Conservation (phyloP, 495 filamentous ascomycete genomes). For the Hypoxylon lienhwacheense region DNA sequence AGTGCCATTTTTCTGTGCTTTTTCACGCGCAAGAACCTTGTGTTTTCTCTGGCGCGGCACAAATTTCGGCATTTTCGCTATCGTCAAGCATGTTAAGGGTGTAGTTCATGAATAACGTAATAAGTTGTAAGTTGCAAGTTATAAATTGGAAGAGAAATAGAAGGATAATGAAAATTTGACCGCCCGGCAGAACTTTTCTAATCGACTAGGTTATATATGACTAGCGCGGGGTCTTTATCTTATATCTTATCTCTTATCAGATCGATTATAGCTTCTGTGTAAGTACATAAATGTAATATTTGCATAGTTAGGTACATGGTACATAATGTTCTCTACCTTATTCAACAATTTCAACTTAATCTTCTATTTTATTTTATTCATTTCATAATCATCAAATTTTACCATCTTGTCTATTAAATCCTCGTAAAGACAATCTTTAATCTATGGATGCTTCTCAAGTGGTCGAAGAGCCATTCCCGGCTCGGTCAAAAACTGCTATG, state of each 20-base stretch:
- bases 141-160: conserved; percentile 11
- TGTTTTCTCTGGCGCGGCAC: conserved; percentile 81
- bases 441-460: conserved; percentile 30
- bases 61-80: conserved; percentile 68
- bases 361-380: too few species aligned
- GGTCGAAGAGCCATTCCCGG: conserved; percentile 68
- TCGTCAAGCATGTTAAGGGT: conserved; percentile 10
- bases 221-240: conserved; percentile 36
- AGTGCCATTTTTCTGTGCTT: conserved; percentile 47
- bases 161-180: conserved; percentile 46
- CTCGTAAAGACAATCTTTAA: neutral
- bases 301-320: too few species aligned
- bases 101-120: too few species aligned
- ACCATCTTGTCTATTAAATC: neutral
- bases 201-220: neutral
- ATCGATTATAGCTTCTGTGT: too few species aligned
- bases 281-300: too few species aligned
- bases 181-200: conserved; percentile 50
- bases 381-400: too few species aligned
- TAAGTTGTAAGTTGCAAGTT: too few species aligned
- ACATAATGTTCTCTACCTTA: too few species aligned
- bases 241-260: neutral
- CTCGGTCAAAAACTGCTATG: conserved; percentile 64
- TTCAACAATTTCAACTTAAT: too few species aligned
- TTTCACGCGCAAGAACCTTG: conserved; percentile 59